phyloP scores from a whole-genome alignment of 2,329 filamentous ascomycete species.

The Penicillium brasilianum region DNA sequence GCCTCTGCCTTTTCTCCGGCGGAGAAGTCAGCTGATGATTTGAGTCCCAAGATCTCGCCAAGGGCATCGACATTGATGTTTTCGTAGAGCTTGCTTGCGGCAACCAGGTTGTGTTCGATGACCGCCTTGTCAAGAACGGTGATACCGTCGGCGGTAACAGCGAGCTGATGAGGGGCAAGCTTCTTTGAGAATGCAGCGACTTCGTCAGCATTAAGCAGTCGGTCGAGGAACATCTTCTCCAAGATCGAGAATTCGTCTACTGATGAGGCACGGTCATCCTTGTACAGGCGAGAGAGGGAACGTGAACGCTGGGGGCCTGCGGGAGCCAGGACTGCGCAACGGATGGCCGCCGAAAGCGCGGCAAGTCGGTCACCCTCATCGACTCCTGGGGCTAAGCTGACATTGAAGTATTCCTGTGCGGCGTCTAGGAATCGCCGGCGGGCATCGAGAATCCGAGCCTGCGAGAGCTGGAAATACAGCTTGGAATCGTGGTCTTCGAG shows the following conservation, averaged over 20 bases:
- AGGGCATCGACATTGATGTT: constrained; percentile 79
- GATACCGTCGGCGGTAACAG: constrained; percentile 84
- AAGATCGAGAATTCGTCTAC: constrained; percentile 84
- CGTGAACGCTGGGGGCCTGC: constrained; percentile 84
- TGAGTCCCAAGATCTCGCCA: constrained; percentile 76
- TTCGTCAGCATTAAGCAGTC: constrained; percentile 79
- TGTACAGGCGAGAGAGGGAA: constrained; percentile 82
- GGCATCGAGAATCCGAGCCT: constrained; percentile 91
- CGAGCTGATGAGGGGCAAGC: constrained; percentile 85
- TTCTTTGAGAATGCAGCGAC: constrained; percentile 82
- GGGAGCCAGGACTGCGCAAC: constrained; percentile 89
- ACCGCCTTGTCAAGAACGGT: constrained; percentile 94
- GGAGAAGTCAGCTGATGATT: constrained; percentile 51
- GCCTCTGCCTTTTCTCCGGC: constrained; percentile 79
- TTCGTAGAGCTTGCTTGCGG: constrained; percentile 76
- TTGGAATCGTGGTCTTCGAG: constrained; percentile 74
- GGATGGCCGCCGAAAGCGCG: constrained; percentile 84
- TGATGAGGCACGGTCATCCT: constrained; percentile 80
- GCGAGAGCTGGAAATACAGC: constrained; percentile 86
- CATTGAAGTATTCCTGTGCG: constrained; percentile 83
- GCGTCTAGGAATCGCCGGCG: constrained; percentile 89
- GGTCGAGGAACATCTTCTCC: constrained; percentile 96
- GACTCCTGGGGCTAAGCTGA: constrained; percentile 78
- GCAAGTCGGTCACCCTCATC: constrained; percentile 84
- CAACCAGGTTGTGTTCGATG: constrained; percentile 93